Percentiles rank a stretch among this genome's conserved stretches.
Evolutionary conservation across 140 eudicot species (phyloP).

Genomic region (Cichorium intybus): DNA sequence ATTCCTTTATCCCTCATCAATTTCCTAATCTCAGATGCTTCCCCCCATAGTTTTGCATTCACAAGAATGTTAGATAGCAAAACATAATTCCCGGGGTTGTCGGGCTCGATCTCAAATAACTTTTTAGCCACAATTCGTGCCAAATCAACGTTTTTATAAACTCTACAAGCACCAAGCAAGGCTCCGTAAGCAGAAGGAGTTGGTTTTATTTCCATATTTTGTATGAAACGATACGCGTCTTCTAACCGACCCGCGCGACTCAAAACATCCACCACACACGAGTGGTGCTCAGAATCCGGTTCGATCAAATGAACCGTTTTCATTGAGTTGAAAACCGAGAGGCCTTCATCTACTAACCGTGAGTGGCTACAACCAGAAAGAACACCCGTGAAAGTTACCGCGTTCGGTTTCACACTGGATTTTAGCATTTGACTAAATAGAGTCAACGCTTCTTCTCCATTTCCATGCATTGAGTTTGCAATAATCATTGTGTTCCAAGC

Average conservation of each 20-base stretch:
- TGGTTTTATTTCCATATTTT: constrained; percentile 50
- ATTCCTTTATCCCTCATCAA: constrained; percentile 69
- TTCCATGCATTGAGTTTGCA: constrained; percentile 79
- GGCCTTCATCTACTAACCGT: constrained; percentile 62
- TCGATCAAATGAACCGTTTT: constrained; percentile 39
- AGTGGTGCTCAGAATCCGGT: constrained; percentile 63
- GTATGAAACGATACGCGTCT: constrained; percentile 55
- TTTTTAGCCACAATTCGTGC: constrained; percentile 65
- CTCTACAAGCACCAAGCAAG: constrained; percentile 64
- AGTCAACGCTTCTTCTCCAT: constrained; percentile 50
- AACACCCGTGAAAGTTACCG: constrained; percentile 74
- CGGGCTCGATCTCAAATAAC: constrained; percentile 75
- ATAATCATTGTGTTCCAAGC: constrained; percentile 80
- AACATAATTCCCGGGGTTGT: constrained; percentile 76
- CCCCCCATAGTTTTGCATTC: constrained; percentile 70
- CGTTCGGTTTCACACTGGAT: constrained; percentile 53
- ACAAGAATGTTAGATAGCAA: constrained; percentile 65
- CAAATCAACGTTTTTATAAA: constrained; percentile 67
- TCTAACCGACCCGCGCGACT: constrained; percentile 62
- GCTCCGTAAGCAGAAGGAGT: constrained; percentile 73
- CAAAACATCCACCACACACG: constrained; percentile 60
- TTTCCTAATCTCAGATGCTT: constrained; percentile 68
- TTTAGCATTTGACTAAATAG: constrained; percentile 49
- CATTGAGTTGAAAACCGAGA: constrained; percentile 52
- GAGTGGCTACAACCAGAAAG: constrained; percentile 87